Conservation (phyloP, 371 early-diverging fungal species). For the Lichtheimia corymbifera region DNA sequence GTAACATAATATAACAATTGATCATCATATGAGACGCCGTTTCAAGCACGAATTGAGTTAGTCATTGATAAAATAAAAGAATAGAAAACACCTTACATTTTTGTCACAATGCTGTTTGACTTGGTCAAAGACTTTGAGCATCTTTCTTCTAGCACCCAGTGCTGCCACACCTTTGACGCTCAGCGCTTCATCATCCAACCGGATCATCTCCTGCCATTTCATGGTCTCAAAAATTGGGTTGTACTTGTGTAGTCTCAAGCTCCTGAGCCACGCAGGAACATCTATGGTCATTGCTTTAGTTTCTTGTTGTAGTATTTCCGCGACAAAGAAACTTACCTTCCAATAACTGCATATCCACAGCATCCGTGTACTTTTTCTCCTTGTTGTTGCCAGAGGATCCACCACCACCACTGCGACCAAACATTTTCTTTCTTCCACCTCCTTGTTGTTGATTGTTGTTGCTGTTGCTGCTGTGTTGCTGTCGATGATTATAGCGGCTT, state of each 20-base stretch:
- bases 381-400: slow-evolving; percentile 32
- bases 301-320: neutral
- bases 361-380: slow-evolving; percentile 74
- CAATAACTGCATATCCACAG: slow-evolving; percentile 73
- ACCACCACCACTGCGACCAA: slow-evolving; percentile 9
- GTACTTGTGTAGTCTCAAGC: slow-evolving; percentile 91
- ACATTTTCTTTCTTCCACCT: slow-evolving; percentile 13
- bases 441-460: slow-evolving; percentile 1
- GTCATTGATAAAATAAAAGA: neutral
- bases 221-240: slow-evolving; percentile 78
- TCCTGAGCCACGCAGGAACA: slow-evolving; percentile 91
- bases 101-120: slow-evolving; percentile 57
- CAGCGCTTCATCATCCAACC: slow-evolving; percentile 79
- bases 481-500: slow-evolving; percentile 19
- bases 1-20: neutral
- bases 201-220: slow-evolving; percentile 85
- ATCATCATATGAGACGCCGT: neutral
- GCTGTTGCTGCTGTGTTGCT: slow-evolving; percentile 11
- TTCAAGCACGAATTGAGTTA: neutral
- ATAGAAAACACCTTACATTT: slow-evolving; percentile 28
- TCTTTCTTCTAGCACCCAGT: slow-evolving; percentile 91
- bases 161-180: slow-evolving; percentile 86
- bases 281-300: slow-evolving; percentile 48
- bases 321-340: slow-evolving; percentile 52
- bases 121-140: slow-evolving; percentile 93